Evolutionary conservation across 805 yeast species (phyloP).

Genomic region (Candida lessepsii): DNA sequence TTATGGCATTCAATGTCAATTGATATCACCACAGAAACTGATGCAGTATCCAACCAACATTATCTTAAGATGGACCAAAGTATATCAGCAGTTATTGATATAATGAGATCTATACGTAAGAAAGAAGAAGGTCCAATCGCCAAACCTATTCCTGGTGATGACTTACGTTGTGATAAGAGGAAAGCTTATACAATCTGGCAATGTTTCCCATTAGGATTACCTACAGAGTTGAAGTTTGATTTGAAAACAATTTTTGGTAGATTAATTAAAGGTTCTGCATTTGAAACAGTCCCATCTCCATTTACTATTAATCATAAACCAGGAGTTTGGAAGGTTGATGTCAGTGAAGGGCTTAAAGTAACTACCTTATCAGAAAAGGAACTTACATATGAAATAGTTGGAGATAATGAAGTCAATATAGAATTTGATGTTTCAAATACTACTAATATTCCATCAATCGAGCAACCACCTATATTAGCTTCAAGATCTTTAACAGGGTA

Average conservation of each 20-base stretch:
- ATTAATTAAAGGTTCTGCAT: conserved; percentile 60
- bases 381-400: conserved; percentile 22
- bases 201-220: conserved; percentile 76
- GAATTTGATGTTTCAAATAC: conserved; percentile 47
- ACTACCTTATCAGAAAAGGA: conserved; percentile 9
- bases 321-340: conserved; percentile 47
- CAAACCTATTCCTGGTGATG: conserved; percentile 67
- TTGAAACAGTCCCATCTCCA: conserved; percentile 36
- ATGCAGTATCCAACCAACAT: conserved; percentile 35
- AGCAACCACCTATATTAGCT: conserved; percentile 54
- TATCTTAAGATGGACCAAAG: conserved; percentile 57
- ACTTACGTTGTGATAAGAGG: conserved; percentile 68
- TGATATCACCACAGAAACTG: conserved; percentile 65
- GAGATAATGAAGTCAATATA: conserved; percentile 33
- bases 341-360: conserved; percentile 13
- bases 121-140: conserved; percentile 67
- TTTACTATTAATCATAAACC: conserved; percentile 45
- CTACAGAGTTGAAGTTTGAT: conserved; percentile 46
- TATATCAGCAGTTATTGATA: conserved; percentile 71
- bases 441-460: conserved; percentile 25
- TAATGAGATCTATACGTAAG: conserved; percentile 65
- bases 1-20: conserved; percentile 93
- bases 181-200: conserved; percentile 60
- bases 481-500: conserved; percentile 89
- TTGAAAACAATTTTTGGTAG: conserved; percentile 71